phyloP scores from a whole-genome alignment of 2,329 filamentous ascomycete species.

The Scedosporium aurantiacum region DNA sequence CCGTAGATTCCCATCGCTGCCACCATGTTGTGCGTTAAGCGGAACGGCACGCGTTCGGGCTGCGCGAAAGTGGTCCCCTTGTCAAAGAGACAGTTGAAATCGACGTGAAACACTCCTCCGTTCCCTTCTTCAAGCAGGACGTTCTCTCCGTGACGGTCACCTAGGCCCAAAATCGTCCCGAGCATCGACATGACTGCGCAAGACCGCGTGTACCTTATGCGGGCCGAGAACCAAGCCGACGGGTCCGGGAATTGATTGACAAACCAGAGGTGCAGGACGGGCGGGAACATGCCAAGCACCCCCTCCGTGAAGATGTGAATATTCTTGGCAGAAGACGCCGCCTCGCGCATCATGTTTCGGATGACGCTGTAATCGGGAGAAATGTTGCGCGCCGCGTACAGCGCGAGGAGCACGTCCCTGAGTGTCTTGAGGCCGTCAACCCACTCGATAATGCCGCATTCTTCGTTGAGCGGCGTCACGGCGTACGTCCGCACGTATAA shows the following conservation, averaged over 20 bases:
- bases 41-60: slow-evolving; percentile 89
- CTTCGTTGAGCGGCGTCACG: slow-evolving; percentile 92
- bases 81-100: slow-evolving; percentile 99
- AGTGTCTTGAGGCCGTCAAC: slow-evolving; percentile 91
- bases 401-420: slow-evolving; percentile 73
- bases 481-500: slow-evolving; percentile 96
- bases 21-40: slow-evolving; percentile 96
- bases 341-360: slow-evolving; percentile 52
- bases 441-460: slow-evolving; percentile 98
- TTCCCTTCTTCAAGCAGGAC: slow-evolving; percentile 89
- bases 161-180: slow-evolving; percentile 83
- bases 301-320: slow-evolving; percentile 59
- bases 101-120: slow-evolving; percentile 90
- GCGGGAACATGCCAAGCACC: slow-evolving; percentile 57
- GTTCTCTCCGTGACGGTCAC: slow-evolving; percentile 95
- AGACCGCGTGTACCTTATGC: slow-evolving; percentile 81
- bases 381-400: slow-evolving; percentile 68
- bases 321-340: slow-evolving; percentile 44
- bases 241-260: slow-evolving; percentile 90
- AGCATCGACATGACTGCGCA: slow-evolving; percentile 99
- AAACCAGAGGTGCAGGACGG: slow-evolving; percentile 90
- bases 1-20: slow-evolving; percentile 94
- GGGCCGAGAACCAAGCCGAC: slow-evolving; percentile 80
- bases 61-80: slow-evolving; percentile 93
- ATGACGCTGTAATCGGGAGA: slow-evolving; percentile 59